A percentile compares a stretch with the other conserved stretches of the same genome.
Evolutionary conservation across 805 yeast genomes (phyloP).

Genomic region (Nakazawaea siamensis): DNA sequence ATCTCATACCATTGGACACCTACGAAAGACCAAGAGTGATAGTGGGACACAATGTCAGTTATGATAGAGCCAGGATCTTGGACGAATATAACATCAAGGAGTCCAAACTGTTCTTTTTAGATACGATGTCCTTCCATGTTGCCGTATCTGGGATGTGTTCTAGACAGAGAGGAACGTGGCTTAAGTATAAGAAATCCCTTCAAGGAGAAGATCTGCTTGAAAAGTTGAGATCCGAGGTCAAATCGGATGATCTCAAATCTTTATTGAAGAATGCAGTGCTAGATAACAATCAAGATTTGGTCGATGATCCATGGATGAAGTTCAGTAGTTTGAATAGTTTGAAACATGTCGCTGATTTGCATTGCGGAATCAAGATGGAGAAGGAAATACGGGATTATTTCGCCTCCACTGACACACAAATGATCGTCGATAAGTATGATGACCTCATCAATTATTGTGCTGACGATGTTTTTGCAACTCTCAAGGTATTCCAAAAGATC

Average conservation of each 20-base stretch:
- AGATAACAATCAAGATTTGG: conserved; percentile 23
- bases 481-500: conserved; percentile 54
- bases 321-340: conserved; percentile 73
- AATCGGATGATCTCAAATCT: conserved; percentile 18
- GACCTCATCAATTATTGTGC: conserved; percentile 76
- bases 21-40: conserved; percentile 43
- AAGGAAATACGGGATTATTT: conserved; percentile 66
- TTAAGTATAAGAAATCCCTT: conserved; percentile 41
- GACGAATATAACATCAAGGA: conserved; percentile 73
- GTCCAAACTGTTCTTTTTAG: conserved; percentile 73
- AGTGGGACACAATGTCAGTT: conserved; percentile 87
- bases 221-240: conserved; percentile 13
- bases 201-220: conserved; percentile 14
- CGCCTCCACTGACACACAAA: conserved; percentile 41
- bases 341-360: conserved; percentile 69
- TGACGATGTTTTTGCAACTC: conserved; percentile 71
- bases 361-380: conserved; percentile 61
- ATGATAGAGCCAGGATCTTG: conserved; percentile 76
- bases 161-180: conserved; percentile 76
- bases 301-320: conserved; percentile 82
- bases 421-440: conserved; percentile 49
- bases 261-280: conserved; percentile 21
- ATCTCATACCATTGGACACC: conserved; percentile 70
- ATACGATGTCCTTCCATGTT: conserved; percentile 88
- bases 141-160: conserved; percentile 91